Evolutionary conservation across 1,284 basidiomycete species (phyloP).

Genomic region (Microstroma glucosiphilum): DNA sequence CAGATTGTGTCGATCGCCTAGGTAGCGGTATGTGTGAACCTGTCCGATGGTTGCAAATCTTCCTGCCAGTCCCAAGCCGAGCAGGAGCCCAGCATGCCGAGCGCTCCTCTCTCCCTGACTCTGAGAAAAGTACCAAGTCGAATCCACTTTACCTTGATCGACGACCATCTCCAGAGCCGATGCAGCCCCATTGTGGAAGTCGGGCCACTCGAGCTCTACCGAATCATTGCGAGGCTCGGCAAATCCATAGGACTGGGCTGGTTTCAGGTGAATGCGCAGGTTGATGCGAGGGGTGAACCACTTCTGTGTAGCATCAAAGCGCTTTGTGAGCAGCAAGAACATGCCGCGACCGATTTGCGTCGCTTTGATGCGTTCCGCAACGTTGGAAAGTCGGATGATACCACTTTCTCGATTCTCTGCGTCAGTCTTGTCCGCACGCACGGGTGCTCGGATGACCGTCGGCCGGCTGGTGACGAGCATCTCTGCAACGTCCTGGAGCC

Average conservation of each 20-base stretch:
- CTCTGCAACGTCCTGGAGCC: slow-evolving; percentile 40
- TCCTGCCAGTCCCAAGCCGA: slow-evolving; percentile 83
- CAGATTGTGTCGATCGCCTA: slow-evolving; percentile 88
- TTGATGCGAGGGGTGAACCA: slow-evolving; percentile 38
- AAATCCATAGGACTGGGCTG: slow-evolving; percentile 13
- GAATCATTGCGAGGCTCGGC: slow-evolving; percentile 25
- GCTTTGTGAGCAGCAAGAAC: slow-evolving; percentile 36
- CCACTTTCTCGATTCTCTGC: slow-evolving; percentile 6
- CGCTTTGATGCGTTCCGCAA: slow-evolving; percentile 41
- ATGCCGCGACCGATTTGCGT: slow-evolving; percentile 39
- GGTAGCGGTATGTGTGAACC: slow-evolving; percentile 74
- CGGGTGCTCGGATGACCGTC: slow-evolving; percentile 26
- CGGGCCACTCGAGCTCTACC: slow-evolving; percentile 68
- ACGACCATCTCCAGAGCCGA: slow-evolving; percentile 68
- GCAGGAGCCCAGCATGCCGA: slow-evolving; percentile 93
- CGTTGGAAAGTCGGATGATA: slow-evolving; percentile 2
- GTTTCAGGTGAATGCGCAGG: slow-evolving; percentile 28
- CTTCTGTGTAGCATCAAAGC: slow-evolving; percentile 30
- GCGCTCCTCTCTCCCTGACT: slow-evolving; percentile 57
- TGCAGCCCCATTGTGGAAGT: slow-evolving; percentile 95
- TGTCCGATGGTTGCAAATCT: slow-evolving; percentile 80
- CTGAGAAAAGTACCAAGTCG: slow-evolving; percentile 47
- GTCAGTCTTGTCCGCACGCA: slow-evolving; percentile 27
- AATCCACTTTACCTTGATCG: slow-evolving; percentile 58
- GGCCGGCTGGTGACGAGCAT: slow-evolving; percentile 37